phyloP scores from a whole-genome alignment of 306 rosid genomes.

The Citrullus colocynthis region DNA sequence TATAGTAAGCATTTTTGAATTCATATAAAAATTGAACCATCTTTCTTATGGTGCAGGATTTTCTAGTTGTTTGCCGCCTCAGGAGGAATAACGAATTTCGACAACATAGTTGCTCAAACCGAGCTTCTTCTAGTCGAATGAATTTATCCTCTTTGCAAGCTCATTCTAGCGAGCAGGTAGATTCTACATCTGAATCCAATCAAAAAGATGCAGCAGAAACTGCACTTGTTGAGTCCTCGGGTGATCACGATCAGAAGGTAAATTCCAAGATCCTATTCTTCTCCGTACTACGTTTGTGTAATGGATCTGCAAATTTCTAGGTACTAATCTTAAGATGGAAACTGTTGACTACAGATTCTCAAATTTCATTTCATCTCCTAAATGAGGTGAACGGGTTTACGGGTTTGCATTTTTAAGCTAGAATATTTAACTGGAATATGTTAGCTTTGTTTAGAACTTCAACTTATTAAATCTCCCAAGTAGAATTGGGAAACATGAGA shows the following conservation, averaged over 20 bases:
- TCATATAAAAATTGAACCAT: neutral
- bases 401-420: neutral
- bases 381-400: neutral
- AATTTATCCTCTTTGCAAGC: neutral
- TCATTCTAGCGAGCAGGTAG: neutral
- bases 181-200: conserved; percentile 10
- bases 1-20: neutral
- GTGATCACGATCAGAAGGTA: conserved; percentile 4
- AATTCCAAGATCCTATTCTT: neutral
- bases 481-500: neutral
- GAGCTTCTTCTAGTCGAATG: neutral
- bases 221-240: neutral
- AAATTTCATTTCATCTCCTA: neutral
- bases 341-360: neutral
- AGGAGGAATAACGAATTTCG: conserved; percentile 6
- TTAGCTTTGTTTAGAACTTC: neutral
- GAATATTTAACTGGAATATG: neutral
- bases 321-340: neutral
- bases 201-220: neutral
- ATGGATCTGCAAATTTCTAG: neutral
- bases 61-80: conserved; percentile 10
- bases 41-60: neutral
- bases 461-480: neutral
- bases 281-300: neutral
- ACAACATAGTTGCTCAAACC: neutral